Conservation (phyloP, 2,329 filamentous ascomycete genomes). For the Mycosphaerella arachidis region DNA sequence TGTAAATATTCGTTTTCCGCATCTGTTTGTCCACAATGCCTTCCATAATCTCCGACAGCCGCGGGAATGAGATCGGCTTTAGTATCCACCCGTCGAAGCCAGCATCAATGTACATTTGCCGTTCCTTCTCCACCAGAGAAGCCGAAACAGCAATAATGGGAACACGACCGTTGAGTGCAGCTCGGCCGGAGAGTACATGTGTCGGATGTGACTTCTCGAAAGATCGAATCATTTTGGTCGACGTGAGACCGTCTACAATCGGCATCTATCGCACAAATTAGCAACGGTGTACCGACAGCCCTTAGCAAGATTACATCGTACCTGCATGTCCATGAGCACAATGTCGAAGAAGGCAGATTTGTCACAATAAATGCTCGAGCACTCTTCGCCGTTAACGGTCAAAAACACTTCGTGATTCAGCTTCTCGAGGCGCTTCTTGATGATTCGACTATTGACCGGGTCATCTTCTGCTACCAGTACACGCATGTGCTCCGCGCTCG, state of each 20-base stretch:
- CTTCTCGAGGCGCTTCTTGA: conserved; percentile 75
- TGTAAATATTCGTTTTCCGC: conserved; percentile 62
- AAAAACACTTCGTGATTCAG: conserved; percentile 66
- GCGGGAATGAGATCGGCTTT: conserved; percentile 78
- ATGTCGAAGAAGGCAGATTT: conserved; percentile 64
- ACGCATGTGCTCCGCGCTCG: conserved; percentile 46
- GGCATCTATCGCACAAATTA: conserved; percentile 63
- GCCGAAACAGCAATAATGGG: conserved; percentile 86
- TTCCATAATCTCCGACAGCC: conserved; percentile 62
- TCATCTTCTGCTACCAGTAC: conserved; percentile 85
- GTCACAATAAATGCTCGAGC: conserved; percentile 65
- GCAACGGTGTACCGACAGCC: background rate
- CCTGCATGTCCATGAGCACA: conserved; percentile 90
- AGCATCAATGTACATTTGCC: conserved; percentile 64
- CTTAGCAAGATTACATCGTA: conserved; percentile 38
- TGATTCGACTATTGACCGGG: conserved; percentile 76
- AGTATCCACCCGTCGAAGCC: conserved; percentile 91
- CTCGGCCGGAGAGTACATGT: conserved; percentile 56
- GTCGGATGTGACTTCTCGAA: conserved; percentile 56
- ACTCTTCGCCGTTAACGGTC: conserved; percentile 81
- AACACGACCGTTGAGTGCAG: conserved; percentile 59
- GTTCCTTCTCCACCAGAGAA: conserved; percentile 67
- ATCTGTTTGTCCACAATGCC: conserved; percentile 62
- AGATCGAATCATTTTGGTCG: conserved; percentile 76
- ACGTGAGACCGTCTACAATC: conserved; percentile 77